Percentiles rank a stretch among this genome's conserved stretches.
These are phyloP conservation scores for Sugiyamaella boreocaroliniensis DNA, from an alignment of 805 yeast genomes.

Conservation along the genomic window DNA sequence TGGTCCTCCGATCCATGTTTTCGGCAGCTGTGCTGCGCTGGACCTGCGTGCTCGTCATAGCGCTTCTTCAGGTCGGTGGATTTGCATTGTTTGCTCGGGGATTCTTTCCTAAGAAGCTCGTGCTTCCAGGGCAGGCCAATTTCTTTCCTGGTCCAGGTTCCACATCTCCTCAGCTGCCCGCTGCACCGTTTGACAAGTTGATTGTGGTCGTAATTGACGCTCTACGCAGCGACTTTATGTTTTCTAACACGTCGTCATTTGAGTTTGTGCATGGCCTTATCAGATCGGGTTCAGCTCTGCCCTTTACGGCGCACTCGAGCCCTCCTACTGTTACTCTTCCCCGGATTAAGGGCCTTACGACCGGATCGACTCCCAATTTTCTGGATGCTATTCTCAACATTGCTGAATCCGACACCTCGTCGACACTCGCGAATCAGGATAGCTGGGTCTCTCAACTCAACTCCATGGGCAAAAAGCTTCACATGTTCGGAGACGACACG, in stretches of 20 bases:
- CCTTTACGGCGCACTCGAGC: conserved; percentile 84
- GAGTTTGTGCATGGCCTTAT: conserved; percentile 64
- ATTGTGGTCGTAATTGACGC: conserved; percentile 91
- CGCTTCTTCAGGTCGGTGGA: conserved; percentile 43
- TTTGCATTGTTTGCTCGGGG: conserved; percentile 66
- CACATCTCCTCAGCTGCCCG: neutral
- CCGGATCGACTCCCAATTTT: conserved; percentile 92
- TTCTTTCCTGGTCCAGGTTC: conserved; percentile 13
- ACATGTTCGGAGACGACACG: conserved; percentile 96
- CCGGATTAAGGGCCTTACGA: conserved; percentile 83
- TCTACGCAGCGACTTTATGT: conserved; percentile 80
- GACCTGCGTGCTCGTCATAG: conserved; percentile 1
- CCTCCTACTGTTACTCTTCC: conserved; percentile 98
- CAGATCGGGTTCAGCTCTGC: conserved; percentile 63
- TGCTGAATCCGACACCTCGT: conserved; percentile 76
- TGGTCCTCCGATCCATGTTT: neutral
- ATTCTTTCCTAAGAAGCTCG: conserved; percentile 85
- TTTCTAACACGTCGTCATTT: conserved; percentile 48
- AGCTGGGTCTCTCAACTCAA: conserved; percentile 76
- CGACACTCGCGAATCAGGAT: conserved; percentile 69
- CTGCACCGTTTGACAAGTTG: conserved; percentile 47
- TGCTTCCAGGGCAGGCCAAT: conserved; percentile 52
- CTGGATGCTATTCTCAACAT: conserved; percentile 90
- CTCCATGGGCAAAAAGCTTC: conserved; percentile 40
- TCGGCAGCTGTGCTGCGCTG: neutral